Evolutionary conservation across 2,329 filamentous ascomycete species (phyloP).

Genomic region (Colletotrichum sp.): DNA sequence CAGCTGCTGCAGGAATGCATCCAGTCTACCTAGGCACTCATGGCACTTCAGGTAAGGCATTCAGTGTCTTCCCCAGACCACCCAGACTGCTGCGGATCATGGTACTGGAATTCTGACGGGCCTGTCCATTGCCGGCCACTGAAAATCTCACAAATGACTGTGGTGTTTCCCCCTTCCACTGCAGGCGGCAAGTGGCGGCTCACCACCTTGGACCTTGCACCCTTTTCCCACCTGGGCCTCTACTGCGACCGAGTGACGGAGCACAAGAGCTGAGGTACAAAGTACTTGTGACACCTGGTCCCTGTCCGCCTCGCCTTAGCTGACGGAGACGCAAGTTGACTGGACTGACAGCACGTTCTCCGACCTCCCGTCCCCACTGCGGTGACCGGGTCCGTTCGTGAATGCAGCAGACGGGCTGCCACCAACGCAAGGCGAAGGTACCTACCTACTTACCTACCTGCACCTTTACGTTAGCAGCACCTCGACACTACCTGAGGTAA

Average conservation of each 20-base stretch:
- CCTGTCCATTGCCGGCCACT: background rate
- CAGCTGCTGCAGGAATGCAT: background rate
- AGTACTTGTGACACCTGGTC: background rate
- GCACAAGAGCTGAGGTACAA: background rate
- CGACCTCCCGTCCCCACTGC: background rate
- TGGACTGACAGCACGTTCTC: background rate
- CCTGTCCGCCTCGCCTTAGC: background rate
- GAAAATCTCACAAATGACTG: background rate
- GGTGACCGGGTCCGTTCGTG: background rate
- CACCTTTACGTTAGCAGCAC: background rate
- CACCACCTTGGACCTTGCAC: background rate
- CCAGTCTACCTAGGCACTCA: background rate
- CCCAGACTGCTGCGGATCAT: background rate
- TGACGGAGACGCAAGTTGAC: background rate
- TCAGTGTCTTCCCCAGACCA: background rate
- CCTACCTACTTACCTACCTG: background rate
- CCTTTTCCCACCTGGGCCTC: background rate
- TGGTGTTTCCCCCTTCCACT: background rate
- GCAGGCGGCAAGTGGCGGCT: background rate
- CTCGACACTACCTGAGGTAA: background rate
- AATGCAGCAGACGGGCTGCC: background rate
- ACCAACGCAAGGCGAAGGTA: background rate
- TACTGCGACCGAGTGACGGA: background rate
- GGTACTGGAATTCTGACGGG: background rate
- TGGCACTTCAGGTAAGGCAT: background rate